Conservation (phyloP, 371 early-diverging fungal species). For the Haplosporangium sp. region DNA sequence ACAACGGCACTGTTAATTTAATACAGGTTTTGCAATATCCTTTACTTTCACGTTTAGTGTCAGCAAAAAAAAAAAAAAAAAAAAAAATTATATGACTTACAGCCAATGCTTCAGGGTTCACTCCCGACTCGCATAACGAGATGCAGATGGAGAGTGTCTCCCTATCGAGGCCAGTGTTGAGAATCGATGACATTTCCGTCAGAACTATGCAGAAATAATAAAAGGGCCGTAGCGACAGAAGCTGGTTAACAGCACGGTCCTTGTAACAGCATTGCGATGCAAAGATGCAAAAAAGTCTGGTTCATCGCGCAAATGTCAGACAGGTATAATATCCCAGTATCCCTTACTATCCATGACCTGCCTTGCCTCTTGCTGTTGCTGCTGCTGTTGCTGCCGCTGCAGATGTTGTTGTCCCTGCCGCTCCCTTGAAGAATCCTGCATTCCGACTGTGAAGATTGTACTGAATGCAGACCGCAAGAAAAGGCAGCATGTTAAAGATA, state of each 20-base stretch:
- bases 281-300: too few relatives aligned
- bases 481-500: too few relatives aligned
- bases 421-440: constrained; percentile 36
- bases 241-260: too few relatives aligned
- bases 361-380: constrained; percentile 44
- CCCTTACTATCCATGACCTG: constrained; percentile 53
- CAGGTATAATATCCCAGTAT: not conserved
- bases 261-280: too few relatives aligned
- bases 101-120: constrained; percentile 88
- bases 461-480: too few relatives aligned
- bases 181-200: constrained; percentile 73
- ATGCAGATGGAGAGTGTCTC: constrained; percentile 79
- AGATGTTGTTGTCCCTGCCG: too few relatives aligned
- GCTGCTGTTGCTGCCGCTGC: constrained; percentile 34
- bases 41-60: too few relatives aligned
- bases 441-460: too few relatives aligned
- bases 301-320: too few relatives aligned
- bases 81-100: constrained; percentile 43
- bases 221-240: not conserved
- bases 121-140: constrained; percentile 78
- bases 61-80: not conserved
- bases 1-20: not conserved
- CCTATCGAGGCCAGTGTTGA: constrained; percentile 79
- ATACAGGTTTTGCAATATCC: not conserved
- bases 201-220: constrained; percentile 56